phyloP scores from a whole-genome alignment of 805 yeast species.

The Pachysolen tannophilus region DNA sequence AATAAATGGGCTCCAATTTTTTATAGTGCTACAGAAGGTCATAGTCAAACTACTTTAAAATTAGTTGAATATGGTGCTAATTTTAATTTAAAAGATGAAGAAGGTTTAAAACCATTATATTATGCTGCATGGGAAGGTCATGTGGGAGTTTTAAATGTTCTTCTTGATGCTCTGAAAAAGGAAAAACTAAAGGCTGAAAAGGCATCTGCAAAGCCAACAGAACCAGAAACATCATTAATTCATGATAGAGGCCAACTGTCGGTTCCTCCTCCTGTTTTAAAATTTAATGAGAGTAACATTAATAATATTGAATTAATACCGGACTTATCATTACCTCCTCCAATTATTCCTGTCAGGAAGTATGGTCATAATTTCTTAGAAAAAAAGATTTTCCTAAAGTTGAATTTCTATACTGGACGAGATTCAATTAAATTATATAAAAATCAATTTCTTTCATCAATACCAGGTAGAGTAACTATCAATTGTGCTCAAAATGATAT shows the following conservation, averaged over 20 bases:
- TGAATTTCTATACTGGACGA: slow-evolving; percentile 49
- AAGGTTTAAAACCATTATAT: slow-evolving; percentile 71
- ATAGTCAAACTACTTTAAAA: slow-evolving; percentile 57
- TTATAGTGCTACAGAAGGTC: slow-evolving; percentile 85
- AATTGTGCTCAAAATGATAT: slow-evolving; percentile 71
- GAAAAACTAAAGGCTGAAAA: slow-evolving; percentile 4
- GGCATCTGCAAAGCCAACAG: not conserved
- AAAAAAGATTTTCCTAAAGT: slow-evolving; percentile 76
- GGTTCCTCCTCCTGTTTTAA: not conserved
- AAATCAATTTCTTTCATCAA: slow-evolving; percentile 35
- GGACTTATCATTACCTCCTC: slow-evolving; percentile 89
- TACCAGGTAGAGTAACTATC: slow-evolving; percentile 79
- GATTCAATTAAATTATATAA: slow-evolving; percentile 36
- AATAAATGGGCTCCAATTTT: slow-evolving; percentile 93
- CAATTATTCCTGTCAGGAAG: slow-evolving; percentile 85
- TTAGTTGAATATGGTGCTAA: slow-evolving; percentile 71
- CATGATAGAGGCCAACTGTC: not conserved
- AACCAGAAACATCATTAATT: not conserved
- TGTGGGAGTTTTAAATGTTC: slow-evolving; percentile 65
- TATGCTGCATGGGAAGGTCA: slow-evolving; percentile 96
- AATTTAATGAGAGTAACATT: not conserved
- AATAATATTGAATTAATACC: slow-evolving; percentile 69
- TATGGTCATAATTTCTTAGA: slow-evolving; percentile 96
- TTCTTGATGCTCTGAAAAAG: slow-evolving; percentile 33
- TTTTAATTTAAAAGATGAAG: slow-evolving; percentile 62